These are phyloP conservation scores for Eragrostis tef DNA, from an alignment of 202 grass and related monocot species.

Conservation along the genomic window DNA sequence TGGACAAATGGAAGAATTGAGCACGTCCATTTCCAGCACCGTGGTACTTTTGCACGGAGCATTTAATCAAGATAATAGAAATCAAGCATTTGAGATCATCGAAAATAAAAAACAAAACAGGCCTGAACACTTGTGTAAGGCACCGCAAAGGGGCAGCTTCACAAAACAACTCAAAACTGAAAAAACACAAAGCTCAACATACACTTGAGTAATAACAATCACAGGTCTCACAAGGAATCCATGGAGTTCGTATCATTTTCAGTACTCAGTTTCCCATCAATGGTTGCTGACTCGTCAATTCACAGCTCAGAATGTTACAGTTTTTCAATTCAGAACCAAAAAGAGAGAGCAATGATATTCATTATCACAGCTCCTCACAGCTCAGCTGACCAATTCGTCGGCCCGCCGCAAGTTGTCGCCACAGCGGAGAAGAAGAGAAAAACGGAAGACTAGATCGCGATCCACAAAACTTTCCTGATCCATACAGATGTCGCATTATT, in stretches of 20 bases:
- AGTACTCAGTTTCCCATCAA: not conserved
- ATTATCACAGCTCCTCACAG: not conserved
- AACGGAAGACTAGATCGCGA: too few relatives aligned
- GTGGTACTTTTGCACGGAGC: not conserved
- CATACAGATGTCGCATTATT: too few relatives aligned
- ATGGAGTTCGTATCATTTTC: not conserved
- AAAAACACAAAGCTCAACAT: not conserved
- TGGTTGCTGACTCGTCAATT: not conserved
- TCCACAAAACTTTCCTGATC: too few relatives aligned
- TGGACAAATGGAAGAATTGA: too few relatives aligned
- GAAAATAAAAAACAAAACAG: too few relatives aligned
- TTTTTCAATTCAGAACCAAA: not conserved
- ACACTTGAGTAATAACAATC: not conserved
- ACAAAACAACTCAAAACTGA: not conserved
- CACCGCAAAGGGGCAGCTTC: not conserved
- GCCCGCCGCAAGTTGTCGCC: too few relatives aligned
- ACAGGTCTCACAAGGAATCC: not conserved
- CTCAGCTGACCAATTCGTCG: not conserved
- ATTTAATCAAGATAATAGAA: not conserved
- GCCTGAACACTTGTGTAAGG: not conserved
- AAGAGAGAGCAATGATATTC: not conserved
- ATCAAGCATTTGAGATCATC: too few relatives aligned
- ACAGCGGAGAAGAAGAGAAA: too few relatives aligned
- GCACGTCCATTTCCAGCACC: too few relatives aligned
- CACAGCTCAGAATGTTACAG: not conserved